These are phyloP conservation scores for Suillus placidus DNA, from an alignment of 768 basidiomycete species.

Conservation along the genomic window DNA sequence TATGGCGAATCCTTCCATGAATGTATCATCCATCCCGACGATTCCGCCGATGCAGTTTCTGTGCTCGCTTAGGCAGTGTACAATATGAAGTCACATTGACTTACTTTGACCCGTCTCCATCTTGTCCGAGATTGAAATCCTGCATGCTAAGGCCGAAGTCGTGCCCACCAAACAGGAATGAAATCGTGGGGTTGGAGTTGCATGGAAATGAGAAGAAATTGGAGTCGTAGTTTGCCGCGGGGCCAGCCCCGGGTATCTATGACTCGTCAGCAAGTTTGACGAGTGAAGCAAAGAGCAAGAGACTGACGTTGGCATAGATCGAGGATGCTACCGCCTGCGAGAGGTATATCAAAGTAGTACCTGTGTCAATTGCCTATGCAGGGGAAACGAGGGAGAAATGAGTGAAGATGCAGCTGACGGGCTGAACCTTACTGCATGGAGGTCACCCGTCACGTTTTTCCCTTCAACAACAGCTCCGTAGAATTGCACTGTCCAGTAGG, in stretches of 20 bases:
- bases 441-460: conserved; percentile 13
- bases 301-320: conserved; percentile 50
- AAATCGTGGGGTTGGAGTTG: conserved; percentile 33
- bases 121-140: conserved; percentile 61
- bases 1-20: conserved; percentile 58
- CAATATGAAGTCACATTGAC: conserved; percentile 19
- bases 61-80: neutral
- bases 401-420: conserved; percentile 9
- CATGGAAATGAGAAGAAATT: conserved; percentile 65
- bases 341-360: conserved; percentile 66
- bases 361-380: conserved; percentile 68
- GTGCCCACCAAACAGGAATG: conserved; percentile 48
- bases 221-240: conserved; percentile 44
- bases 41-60: conserved; percentile 63
- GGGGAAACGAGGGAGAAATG: neutral
- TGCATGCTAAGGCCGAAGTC: conserved; percentile 43
- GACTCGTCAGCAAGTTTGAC: neutral
- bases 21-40: conserved; percentile 45
- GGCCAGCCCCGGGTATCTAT: conserved; percentile 53
- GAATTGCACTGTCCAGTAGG: conserved; percentile 63
- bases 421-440: conserved; percentile 21
- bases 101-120: conserved; percentile 32
- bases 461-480: conserved; percentile 44
- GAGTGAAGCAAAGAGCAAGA: neutral
- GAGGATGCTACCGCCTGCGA: conserved; percentile 43